Percentiles rank a stretch among this genome's conserved stretches.
phyloP scores from a whole-genome alignment of 2,329 filamentous ascomycete genomes.

The Neodidymelliopsis sp. region DNA sequence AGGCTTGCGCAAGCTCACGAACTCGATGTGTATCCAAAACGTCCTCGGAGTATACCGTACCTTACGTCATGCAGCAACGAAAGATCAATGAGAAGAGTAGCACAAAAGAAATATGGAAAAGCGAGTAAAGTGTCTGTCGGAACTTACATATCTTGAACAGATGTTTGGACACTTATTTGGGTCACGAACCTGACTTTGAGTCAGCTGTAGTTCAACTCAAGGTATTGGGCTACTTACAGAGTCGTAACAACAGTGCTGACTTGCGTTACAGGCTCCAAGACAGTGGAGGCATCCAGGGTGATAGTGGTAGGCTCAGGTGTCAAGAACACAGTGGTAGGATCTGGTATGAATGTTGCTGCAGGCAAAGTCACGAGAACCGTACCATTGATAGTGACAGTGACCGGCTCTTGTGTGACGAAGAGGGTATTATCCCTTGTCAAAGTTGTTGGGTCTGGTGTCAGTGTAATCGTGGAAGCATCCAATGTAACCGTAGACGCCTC shows the following conservation, averaged over 20 bases:
- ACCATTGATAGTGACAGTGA: too few relatives aligned
- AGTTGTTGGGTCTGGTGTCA: too few relatives aligned
- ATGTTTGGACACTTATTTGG: constrained; percentile 7
- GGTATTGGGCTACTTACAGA: neutral
- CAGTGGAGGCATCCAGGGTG: constrained; percentile 2
- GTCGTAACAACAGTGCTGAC: constrained; percentile 1
- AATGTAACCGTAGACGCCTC: constrained; percentile 2
- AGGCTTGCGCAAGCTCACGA: too few relatives aligned
- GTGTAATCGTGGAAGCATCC: neutral
- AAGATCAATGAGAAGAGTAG: too few relatives aligned
- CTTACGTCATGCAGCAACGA: constrained; percentile 6
- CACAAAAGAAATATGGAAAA: neutral
- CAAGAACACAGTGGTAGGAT: neutral
- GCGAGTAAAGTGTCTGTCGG: neutral
- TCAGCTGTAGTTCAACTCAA: neutral
- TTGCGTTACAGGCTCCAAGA: too few relatives aligned
- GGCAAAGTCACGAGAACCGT: too few relatives aligned
- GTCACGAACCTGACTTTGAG: neutral
- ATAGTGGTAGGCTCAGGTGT: constrained; percentile 3
- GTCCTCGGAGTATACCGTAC: constrained; percentile 1
- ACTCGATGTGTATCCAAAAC: too few relatives aligned
- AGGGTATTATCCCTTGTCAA: too few relatives aligned
- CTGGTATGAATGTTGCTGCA: neutral
- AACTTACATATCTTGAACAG: constrained; percentile 13
- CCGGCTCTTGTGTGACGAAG: too few relatives aligned